Conservation (phyloP, 352 stramenopile species). For the Globisporangium middletonii region DNA sequence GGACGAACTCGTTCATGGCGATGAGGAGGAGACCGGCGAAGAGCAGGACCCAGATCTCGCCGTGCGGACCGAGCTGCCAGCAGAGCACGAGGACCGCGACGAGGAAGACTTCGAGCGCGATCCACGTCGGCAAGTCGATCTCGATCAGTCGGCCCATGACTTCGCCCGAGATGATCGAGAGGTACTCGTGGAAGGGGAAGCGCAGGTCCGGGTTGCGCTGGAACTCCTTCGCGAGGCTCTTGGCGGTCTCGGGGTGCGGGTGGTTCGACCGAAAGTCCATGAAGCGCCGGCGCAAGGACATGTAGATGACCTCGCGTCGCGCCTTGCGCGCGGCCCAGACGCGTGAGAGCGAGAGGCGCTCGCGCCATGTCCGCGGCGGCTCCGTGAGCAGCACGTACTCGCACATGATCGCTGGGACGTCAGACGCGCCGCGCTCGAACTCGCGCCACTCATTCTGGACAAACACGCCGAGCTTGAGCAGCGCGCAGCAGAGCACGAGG, state of each 20-base stretch:
- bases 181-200: conserved; percentile 78
- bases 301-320: conserved; percentile 56
- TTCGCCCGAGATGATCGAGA: conserved; percentile 70
- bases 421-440: conserved; percentile 49
- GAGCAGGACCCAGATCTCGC: conserved; percentile 41
- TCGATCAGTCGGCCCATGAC: conserved; percentile 67
- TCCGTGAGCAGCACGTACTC: conserved; percentile 57
- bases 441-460: conserved; percentile 68
- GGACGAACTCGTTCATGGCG: conserved; percentile 41
- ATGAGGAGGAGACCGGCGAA: conserved; percentile 32
- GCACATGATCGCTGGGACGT: conserved; percentile 51
- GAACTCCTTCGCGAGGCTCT: conserved; percentile 51
- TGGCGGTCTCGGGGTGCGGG: conserved; percentile 32
- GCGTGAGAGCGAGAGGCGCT: conserved; percentile 30
- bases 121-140: conserved; percentile 66
- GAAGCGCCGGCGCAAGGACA: conserved; percentile 56
- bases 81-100: conserved; percentile 39
- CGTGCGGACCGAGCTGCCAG: conserved; percentile 25
- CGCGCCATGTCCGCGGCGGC: conserved; percentile 24
- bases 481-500: conserved; percentile 51
- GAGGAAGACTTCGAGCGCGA: conserved; percentile 49
- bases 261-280: conserved; percentile 72
- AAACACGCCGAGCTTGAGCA: conserved; percentile 56
- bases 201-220: conserved; percentile 41
- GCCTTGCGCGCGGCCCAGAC: conserved; percentile 25